These are phyloP conservation scores for Helminthosporium solani DNA, from an alignment of 2,329 filamentous ascomycete genomes.

Conservation along the genomic window DNA sequence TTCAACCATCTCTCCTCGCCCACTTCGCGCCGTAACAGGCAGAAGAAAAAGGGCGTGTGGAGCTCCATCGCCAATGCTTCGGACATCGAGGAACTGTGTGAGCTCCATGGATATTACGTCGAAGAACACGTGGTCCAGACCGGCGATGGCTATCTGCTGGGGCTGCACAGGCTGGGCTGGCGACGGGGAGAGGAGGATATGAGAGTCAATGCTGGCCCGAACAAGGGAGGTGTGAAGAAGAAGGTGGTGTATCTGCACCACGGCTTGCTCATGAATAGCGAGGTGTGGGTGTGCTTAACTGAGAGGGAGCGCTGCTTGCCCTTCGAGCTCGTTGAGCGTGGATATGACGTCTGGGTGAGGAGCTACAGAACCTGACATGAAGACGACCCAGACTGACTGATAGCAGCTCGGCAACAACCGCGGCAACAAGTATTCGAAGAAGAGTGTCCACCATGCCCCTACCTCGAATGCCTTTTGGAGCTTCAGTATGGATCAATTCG, in stretches of 20 bases:
- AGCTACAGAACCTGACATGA: neutral
- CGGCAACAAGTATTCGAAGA: conserved; percentile 99
- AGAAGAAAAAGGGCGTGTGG: conserved; percentile 71
- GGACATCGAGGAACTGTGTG: conserved; percentile 94
- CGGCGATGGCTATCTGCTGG: conserved; percentile 87
- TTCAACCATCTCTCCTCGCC: conserved; percentile 78
- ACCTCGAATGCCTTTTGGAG: conserved; percentile 84
- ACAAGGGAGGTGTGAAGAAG: conserved; percentile 62
- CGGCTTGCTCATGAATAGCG: conserved; percentile 96
- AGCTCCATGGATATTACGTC: conserved; percentile 84
- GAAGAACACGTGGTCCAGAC: conserved; percentile 97
- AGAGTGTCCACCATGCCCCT: conserved; percentile 75
- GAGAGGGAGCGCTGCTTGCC: conserved; percentile 83
- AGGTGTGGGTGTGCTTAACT: conserved; percentile 94
- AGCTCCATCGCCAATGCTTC: conserved; percentile 79
- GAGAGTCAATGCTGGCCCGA: conserved; percentile 70
- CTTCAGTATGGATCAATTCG: conserved; percentile 98
- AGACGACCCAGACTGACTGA: conserved; percentile 23
- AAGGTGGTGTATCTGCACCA: conserved; percentile 93
- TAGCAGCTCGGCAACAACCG: conserved; percentile 86
- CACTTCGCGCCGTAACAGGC: conserved; percentile 66
- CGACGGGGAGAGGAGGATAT: conserved; percentile 76
- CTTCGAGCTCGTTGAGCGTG: conserved; percentile 83
- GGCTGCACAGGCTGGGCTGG: conserved; percentile 84
- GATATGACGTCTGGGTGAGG: conserved; percentile 91